Evolutionary conservation across 176 grass and related monocot genomes (phyloP).

Genomic region (Oryza longistaminata): DNA sequence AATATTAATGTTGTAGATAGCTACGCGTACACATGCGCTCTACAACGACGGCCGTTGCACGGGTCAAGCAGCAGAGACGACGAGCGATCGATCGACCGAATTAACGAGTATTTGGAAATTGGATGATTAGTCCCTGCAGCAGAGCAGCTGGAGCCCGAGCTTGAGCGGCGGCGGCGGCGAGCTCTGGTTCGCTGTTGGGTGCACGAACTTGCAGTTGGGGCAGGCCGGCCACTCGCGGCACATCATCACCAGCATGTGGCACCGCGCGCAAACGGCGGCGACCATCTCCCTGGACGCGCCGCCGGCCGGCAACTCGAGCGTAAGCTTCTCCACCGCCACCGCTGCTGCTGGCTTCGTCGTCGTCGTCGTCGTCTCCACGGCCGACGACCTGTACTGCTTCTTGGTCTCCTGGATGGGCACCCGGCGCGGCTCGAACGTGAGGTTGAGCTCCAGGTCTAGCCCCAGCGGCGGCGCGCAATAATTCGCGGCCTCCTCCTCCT

Average conservation of each 20-base stretch:
- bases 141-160: slow-evolving; percentile 64
- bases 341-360: background rate
- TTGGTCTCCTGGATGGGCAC: background rate
- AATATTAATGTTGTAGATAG: background rate
- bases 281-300: slow-evolving; percentile 70
- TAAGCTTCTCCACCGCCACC: background rate
- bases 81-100: background rate
- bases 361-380: background rate
- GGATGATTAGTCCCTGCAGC: slow-evolving; percentile 64
- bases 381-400: background rate
- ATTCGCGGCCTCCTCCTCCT: slow-evolving; percentile 19
- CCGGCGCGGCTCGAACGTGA: slow-evolving; percentile 51
- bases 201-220: slow-evolving; percentile 96
- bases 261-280: slow-evolving; percentile 74
- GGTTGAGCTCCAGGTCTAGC: slow-evolving; percentile 84
- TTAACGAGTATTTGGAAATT: background rate
- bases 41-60: background rate
- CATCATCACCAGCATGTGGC: slow-evolving; percentile 94
- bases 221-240: slow-evolving; percentile 70
- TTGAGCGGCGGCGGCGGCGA: slow-evolving; percentile 27
- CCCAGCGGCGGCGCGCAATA: slow-evolving; percentile 17
- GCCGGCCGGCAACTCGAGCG: background rate
- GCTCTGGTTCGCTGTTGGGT: slow-evolving; percentile 36
- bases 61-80: background rate
- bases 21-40: background rate